Base-by-base conservation (phyloP, 306 rosid genomes). In the Pyrus bretschneideri region DNA sequence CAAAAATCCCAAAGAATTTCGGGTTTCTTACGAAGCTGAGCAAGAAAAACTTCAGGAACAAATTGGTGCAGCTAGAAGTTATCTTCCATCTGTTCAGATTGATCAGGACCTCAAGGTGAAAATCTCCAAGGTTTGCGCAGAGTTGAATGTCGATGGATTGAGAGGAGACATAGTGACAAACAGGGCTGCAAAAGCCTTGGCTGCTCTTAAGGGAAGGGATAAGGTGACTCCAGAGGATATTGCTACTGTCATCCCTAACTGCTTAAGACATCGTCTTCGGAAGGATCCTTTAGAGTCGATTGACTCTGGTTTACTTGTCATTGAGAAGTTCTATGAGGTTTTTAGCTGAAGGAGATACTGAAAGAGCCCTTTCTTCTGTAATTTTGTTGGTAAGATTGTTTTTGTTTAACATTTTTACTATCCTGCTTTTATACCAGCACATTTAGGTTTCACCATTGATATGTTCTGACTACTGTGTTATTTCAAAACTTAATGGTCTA, bases 201-300 rank as follows among this genome's bases (percentile, higher is more conserved):
- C 98, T 75, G 83, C 98, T 61, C 85, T 94, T 2, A 94, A 90
- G 88, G 93, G 93, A 59, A 94, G 88, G 74, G 96, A 83, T 63
- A 79, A 74, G 66, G 98, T 92, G 35, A 83, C 81, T 46, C 76
- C 89, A 4, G 97, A 94, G 78, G 98, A 94, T 83, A 81, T 94
- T 79, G 97, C 98, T 23, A 94, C 93, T 11, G 96, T 94, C 78
- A 90, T 94, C 72, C 97, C 98, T 44, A 94, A 94, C 86, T 89
- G 97, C 88, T 84, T 94, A 83, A 90, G 98, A 80, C 97, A 94
- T 71, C 94, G 97, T 65, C 98, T 94, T 77, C 71, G 98, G 81
- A 94, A 94, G 88, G 98, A 94, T 76, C 98, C 98, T 40, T 82
- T 90, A 86, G 98, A 94, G 74, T 90, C 98, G 0, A 92, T 94